Conservation (phyloP, 257 asterid genomes). For the Fraxinus quadrangulata region DNA sequence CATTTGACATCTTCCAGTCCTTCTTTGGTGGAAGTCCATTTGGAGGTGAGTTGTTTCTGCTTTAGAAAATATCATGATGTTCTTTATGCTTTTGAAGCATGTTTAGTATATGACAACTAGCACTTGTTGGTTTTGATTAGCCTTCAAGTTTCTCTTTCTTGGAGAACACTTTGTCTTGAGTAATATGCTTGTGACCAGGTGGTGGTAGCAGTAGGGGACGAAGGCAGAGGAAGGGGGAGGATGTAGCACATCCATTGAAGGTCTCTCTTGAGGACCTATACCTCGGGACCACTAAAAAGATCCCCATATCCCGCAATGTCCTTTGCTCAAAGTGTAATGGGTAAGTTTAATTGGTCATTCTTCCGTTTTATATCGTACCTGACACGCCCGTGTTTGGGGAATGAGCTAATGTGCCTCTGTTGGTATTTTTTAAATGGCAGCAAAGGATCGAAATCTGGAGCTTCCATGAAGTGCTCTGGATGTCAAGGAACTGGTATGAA, state of each 20-base stretch:
- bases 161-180: background rate
- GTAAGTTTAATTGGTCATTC: slow-evolving; percentile 22
- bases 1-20: slow-evolving; percentile 50
- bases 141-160: background rate
- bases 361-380: background rate
- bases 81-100: background rate
- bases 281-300: slow-evolving; percentile 50
- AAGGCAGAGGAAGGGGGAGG: slow-evolving; percentile 46
- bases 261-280: slow-evolving; percentile 59
- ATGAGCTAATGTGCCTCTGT: slow-evolving; percentile 6
- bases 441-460: slow-evolving; percentile 56
- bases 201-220: slow-evolving; percentile 34
- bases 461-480: slow-evolving; percentile 42
- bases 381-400: background rate
- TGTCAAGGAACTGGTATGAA: slow-evolving; percentile 57
- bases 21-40: slow-evolving; percentile 46
- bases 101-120: background rate
- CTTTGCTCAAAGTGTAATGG: slow-evolving; percentile 61
- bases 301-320: slow-evolving; percentile 44
- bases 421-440: slow-evolving; percentile 28
- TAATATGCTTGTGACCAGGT: slow-evolving; percentile 20
- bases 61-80: background rate
- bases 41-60: slow-evolving; percentile 29
- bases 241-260: slow-evolving; percentile 44
- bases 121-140: background rate